These are phyloP conservation scores for Kodamaea derodonti DNA, from an alignment of 1,139 yeast genomes.

Conservation along the genomic window DNA sequence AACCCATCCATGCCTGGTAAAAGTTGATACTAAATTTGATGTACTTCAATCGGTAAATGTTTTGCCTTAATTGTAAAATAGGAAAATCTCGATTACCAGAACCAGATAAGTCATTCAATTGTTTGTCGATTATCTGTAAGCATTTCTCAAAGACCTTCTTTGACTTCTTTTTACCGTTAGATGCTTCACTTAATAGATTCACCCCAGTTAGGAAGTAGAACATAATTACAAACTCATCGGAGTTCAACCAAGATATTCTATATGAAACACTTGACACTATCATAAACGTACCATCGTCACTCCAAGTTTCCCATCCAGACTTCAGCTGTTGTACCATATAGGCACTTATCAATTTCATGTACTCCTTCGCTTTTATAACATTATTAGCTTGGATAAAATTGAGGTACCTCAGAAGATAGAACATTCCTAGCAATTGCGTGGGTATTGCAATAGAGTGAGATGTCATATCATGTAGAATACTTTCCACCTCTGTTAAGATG, in stretches of 20 bases:
- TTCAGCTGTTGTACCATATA: slow-evolving; percentile 23
- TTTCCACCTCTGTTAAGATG: slow-evolving; percentile 15
- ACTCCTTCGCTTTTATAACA: slow-evolving; percentile 15
- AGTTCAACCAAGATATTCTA: slow-evolving; percentile 35
- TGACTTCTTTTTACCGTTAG: slow-evolving; percentile 30
- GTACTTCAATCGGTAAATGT: slow-evolving; percentile 20
- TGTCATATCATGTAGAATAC: slow-evolving; percentile 1
- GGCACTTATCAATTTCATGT: slow-evolving; percentile 22
- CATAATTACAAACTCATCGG: slow-evolving; percentile 38
- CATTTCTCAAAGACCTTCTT: slow-evolving; percentile 34
- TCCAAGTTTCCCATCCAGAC: slow-evolving; percentile 23
- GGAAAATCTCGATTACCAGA: slow-evolving; percentile 14
- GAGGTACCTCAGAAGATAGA: slow-evolving; percentile 19
- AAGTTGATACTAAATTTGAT: slow-evolving; percentile 23
- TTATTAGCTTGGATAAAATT: slow-evolving; percentile 24
- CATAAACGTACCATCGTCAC: slow-evolving; percentile 20
- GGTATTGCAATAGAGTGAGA: no score
- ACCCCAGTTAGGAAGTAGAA: slow-evolving; percentile 41
- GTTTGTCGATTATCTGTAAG: slow-evolving; percentile 26
- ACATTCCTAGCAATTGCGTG: slow-evolving; percentile 29
- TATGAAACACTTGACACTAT: slow-evolving; percentile 9
- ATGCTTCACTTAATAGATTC: slow-evolving; percentile 27
- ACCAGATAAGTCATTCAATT: slow-evolving; percentile 16
- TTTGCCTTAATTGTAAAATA: slow-evolving; percentile 16
- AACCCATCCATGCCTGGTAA: slow-evolving; percentile 32